phyloP scores from a whole-genome alignment of 768 basidiomycete species.

The Phylloporus arenicola region DNA sequence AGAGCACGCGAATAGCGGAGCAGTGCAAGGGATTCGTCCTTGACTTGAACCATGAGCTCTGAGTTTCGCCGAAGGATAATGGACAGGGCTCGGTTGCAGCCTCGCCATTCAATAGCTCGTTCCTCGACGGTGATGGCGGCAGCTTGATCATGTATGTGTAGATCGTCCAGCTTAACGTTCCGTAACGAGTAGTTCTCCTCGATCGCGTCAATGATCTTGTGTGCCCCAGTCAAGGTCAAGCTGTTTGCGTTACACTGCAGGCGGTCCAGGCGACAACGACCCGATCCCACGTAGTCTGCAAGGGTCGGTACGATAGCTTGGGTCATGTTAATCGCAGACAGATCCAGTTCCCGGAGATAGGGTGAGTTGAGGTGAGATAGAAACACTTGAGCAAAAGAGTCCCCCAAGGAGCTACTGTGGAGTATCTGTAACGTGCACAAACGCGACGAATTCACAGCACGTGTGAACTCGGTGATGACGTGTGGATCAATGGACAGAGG shows the following conservation, averaged over 20 bases:
- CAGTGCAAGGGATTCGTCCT: slow-evolving; percentile 45
- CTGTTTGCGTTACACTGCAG: slow-evolving; percentile 54
- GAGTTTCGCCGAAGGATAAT: slow-evolving; percentile 41
- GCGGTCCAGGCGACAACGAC: slow-evolving; percentile 43
- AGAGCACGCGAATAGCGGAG: slow-evolving; percentile 46
- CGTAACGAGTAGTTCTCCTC: slow-evolving; percentile 44
- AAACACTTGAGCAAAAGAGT: slow-evolving; percentile 45
- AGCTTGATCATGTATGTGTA: slow-evolving; percentile 25
- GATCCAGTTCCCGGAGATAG: slow-evolving; percentile 47
- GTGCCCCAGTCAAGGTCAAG: slow-evolving; percentile 42
- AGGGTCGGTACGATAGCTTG: slow-evolving; percentile 38
- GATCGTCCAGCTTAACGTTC: slow-evolving; percentile 48
- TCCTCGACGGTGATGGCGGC: slow-evolving; percentile 24
- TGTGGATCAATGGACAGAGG: too few relatives aligned
- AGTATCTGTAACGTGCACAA: slow-evolving; percentile 29
- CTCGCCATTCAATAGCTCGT: slow-evolving; percentile 27
- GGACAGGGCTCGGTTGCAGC: slow-evolving; percentile 29
- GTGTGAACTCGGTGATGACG: too few relatives aligned
- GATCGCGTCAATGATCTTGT: slow-evolving; percentile 42
- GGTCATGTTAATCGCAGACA: slow-evolving; percentile 50
- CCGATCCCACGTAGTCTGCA: slow-evolving; percentile 45
- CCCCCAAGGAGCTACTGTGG: slow-evolving; percentile 44
- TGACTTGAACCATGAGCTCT: slow-evolving; percentile 33
- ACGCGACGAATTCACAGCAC: too few relatives aligned
- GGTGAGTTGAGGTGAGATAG: slow-evolving; percentile 46